Evolutionary conservation across 345 rosid species (phyloP), one percentile per base, ranked within the genome.

Genomic region (Aethionema arabicum): DNA sequence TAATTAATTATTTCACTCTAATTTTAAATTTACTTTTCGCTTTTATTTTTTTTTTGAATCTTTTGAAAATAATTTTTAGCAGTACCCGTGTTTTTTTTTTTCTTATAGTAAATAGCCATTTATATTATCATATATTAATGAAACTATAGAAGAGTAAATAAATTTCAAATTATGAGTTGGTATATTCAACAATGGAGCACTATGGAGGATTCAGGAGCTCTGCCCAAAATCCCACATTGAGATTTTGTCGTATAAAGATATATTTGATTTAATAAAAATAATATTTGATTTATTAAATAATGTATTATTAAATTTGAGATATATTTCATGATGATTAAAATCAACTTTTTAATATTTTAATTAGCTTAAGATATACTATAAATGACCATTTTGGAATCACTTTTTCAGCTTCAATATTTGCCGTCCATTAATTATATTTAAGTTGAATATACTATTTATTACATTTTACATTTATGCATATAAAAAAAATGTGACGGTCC

Each of bases 131-230:
- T 21, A 21, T 21, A 21, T 21, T 21, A 21, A 21, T 21, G 1
- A 21, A 21, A 21, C 1, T 21, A 21, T 21, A 21, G 27, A 21
- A 21, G 27, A 21, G 27, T 21, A 21, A 21, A 21, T 21, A 21
- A 21, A 21, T 2, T 21, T 21, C 27, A 21, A 21, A 52, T 47
- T 61, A 61, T 44, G 48, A 44, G 66, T 68, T 61, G 61, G 73
- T 69, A 69, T 63, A 63, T 56, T 63, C 64, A 42, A 70, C 48
- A 48, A 54, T 63, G 47, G 58, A 56, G 68, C 69, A 70, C 64
- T 70, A 63, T 63, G 64, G 10, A 51, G 63, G 74, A 56, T 63
- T 56, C 69, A 63, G 10, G 59, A 63, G 52, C 43, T 61, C 72
- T 61, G 66, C 67, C 12, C 7, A 43, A 50, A 44, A 36, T 53